Evolutionary conservation across 2,329 filamentous ascomycete genomes (phyloP).

Genomic region (Hymenoscyphus linearis): DNA sequence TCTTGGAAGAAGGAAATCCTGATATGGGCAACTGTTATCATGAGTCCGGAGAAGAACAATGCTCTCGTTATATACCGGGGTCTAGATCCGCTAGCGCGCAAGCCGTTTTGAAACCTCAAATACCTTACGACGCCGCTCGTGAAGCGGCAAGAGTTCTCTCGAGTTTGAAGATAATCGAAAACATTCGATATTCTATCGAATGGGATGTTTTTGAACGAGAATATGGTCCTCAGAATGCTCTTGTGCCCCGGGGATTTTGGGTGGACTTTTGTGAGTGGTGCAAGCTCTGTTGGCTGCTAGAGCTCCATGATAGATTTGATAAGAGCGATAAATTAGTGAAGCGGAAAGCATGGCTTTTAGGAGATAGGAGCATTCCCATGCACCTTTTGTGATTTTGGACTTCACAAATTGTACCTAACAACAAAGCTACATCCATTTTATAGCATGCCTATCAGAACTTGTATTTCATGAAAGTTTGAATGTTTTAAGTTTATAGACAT

Average conservation of each 20-base stretch:
- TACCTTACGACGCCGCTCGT: not conserved
- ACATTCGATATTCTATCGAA: not conserved
- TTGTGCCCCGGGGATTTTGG: not conserved
- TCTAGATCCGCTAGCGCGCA: too few species aligned
- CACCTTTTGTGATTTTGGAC: too few species aligned
- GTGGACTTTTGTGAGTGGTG: not conserved
- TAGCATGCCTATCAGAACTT: too few species aligned
- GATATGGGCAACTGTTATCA: too few species aligned
- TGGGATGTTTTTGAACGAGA: not conserved
- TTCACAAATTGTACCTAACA: too few species aligned
- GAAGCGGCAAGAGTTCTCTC: not conserved
- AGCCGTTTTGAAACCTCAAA: not conserved
- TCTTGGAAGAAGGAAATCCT: too few species aligned
- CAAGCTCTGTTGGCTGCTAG: not conserved
- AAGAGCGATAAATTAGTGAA: not conserved
- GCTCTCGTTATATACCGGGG: too few species aligned
- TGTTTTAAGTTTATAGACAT: too few species aligned
- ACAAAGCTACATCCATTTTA: too few species aligned
- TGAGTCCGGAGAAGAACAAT: too few species aligned
- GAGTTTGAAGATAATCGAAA: too few species aligned
- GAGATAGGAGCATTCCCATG: not conserved
- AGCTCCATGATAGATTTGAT: not conserved
- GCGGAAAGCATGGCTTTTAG: not conserved
- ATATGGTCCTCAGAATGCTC: not conserved
- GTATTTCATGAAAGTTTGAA: too few species aligned